phyloP scores from a whole-genome alignment of 1,284 basidiomycete species.

The Rhodotorula sp. region DNA sequence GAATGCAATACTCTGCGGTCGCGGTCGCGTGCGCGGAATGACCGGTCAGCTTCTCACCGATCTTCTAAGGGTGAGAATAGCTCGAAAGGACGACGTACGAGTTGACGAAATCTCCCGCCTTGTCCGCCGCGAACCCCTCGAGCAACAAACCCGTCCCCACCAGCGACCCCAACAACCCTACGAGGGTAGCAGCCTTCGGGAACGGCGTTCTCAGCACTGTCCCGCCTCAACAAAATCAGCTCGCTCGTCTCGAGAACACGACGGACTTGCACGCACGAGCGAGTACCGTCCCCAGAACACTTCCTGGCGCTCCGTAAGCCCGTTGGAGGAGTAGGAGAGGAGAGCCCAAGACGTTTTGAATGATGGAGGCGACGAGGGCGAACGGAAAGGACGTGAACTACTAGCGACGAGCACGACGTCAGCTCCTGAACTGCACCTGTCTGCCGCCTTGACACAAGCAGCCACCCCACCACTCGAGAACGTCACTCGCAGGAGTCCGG shows the following conservation, averaged over 20 bases:
- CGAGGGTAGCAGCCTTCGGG: background rate
- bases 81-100: too few species aligned
- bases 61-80: too few species aligned
- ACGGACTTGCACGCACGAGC: background rate
- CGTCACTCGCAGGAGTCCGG: too few species aligned
- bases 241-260: background rate
- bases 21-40: too few species aligned
- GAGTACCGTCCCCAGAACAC: background rate
- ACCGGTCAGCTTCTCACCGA: too few species aligned
- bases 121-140: background rate
- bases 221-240: background rate
- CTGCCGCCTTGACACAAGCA: too few species aligned
- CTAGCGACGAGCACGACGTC: too few species aligned
- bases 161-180: background rate
- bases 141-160: background rate
- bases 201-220: background rate
- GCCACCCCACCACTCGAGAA: too few species aligned
- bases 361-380: background rate
- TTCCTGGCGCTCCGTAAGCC: background rate
- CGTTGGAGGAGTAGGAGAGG: background rate
- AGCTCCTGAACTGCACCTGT: too few species aligned
- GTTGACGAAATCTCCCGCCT: background rate
- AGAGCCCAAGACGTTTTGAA: background rate
- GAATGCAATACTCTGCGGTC: too few species aligned
- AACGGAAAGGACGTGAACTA: background rate